These are phyloP conservation scores for Coniochaeta sp. DNA, from an alignment of 2,329 filamentous ascomycete genomes.

Conservation along the genomic window DNA sequence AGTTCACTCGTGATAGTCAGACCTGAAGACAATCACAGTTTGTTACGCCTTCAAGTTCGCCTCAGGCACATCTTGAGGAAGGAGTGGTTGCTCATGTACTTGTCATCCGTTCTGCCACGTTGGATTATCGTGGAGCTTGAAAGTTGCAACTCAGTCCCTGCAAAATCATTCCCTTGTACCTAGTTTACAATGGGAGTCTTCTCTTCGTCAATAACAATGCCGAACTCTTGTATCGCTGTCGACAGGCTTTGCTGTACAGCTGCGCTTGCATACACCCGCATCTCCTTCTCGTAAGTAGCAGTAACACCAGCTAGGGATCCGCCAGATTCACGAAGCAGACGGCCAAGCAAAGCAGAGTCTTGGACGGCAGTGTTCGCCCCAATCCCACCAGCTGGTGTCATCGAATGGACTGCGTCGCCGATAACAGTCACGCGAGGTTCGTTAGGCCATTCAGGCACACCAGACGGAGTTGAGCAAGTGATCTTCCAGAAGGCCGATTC, in stretches of 20 bases:
- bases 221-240: constrained; percentile 34
- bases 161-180: too few species aligned
- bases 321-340: constrained; percentile 42
- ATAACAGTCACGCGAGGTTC: constrained; percentile 51
- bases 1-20: too few species aligned
- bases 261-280: constrained; percentile 52
- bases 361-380: constrained; percentile 51
- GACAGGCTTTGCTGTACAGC: constrained; percentile 49
- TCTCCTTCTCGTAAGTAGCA: constrained; percentile 53
- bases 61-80: too few species aligned
- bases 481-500: constrained; percentile 63
- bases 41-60: too few species aligned
- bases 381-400: constrained; percentile 50
- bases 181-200: constrained; percentile 10
- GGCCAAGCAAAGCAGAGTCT: constrained; percentile 48
- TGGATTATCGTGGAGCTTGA: too few species aligned
- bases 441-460: constrained; percentile 54
- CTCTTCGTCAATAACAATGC: constrained; percentile 37
- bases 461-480: constrained; percentile 52
- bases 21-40: too few species aligned
- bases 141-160: too few species aligned
- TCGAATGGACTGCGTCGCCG: constrained; percentile 50
- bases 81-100: too few species aligned
- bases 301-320: constrained; percentile 46
- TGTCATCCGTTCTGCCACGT: too few species aligned